phyloP scores from a whole-genome alignment of 2,329 filamentous ascomycete genomes.

The Penicillium sp. region DNA sequence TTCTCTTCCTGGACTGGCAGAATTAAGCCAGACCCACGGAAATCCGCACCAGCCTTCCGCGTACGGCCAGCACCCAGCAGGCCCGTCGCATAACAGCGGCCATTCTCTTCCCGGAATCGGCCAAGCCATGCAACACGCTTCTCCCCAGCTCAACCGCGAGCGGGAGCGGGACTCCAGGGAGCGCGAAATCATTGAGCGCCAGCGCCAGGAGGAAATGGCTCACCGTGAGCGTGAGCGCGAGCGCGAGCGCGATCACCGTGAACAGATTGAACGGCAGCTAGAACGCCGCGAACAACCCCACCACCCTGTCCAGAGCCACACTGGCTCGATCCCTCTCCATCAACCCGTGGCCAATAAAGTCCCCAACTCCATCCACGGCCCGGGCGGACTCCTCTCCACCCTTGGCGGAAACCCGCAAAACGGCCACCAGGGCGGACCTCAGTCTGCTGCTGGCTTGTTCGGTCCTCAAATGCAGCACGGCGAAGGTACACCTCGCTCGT shows the following conservation, averaged over 20 bases:
- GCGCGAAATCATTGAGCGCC: conserved; percentile 52
- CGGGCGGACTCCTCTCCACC: conserved; percentile 79
- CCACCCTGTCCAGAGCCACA: conserved; percentile 80
- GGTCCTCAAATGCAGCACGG: conserved; percentile 62
- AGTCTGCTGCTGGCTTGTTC: conserved; percentile 59
- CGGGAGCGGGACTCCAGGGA: conserved; percentile 55
- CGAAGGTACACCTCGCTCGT: conserved; percentile 56
- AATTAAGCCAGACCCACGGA: conserved; percentile 47
- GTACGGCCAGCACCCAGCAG: conserved; percentile 45
- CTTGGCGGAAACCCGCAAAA: conserved; percentile 62
- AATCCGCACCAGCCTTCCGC: conserved; percentile 43
- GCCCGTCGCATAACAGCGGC: conserved; percentile 36
- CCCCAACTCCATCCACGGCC: conserved; percentile 81
- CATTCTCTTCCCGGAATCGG: conserved; percentile 45
- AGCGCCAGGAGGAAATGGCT: conserved; percentile 57
- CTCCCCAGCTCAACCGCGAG: conserved; percentile 45
- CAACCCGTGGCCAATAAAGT: conserved; percentile 86
- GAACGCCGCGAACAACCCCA: conserved; percentile 61
- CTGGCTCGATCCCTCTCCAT: conserved; percentile 85
- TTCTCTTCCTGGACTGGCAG: conserved; percentile 48
- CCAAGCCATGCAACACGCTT: conserved; percentile 45
- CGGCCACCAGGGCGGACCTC: conserved; percentile 55
- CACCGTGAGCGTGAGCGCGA: conserved; percentile 40
- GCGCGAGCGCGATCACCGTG: conserved; percentile 55
- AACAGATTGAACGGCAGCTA: conserved; percentile 57